Conservation (phyloP, 257 asterid genomes). For the Lantana camara region DNA sequence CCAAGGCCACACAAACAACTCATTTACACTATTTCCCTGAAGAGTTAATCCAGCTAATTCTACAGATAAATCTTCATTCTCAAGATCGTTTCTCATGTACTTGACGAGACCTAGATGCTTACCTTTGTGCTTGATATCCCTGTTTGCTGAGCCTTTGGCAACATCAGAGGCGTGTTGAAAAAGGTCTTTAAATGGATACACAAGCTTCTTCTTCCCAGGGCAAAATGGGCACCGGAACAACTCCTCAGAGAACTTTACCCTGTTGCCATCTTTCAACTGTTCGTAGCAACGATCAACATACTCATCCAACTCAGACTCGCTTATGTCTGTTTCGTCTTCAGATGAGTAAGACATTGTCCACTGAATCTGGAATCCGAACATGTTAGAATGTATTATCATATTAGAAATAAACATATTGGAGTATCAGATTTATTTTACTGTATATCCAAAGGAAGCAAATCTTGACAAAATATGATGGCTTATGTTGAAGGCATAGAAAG, state of each 20-base stretch:
- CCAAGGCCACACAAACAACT: constrained; percentile 62
- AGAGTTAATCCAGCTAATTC: constrained; percentile 35
- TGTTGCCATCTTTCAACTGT: constrained; percentile 40
- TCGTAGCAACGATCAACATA: constrained; percentile 50
- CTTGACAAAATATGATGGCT: background rate
- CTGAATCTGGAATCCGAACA: constrained; percentile 24
- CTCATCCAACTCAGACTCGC: constrained; percentile 65
- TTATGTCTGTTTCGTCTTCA: constrained; percentile 65
- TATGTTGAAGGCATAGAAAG: background rate
- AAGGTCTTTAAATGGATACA: constrained; percentile 48
- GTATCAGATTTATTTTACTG: background rate
- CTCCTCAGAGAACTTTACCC: constrained; percentile 36
- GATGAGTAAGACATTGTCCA: constrained; percentile 53
- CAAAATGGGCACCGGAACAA: constrained; percentile 61
- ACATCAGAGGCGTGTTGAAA: constrained; percentile 58
- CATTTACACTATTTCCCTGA: constrained; percentile 29
- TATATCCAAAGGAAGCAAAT: background rate
- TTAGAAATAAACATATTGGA: too few species aligned
- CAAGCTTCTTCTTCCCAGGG: constrained; percentile 61
- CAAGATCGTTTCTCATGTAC: constrained; percentile 43
- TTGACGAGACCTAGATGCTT: constrained; percentile 52
- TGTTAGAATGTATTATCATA: background rate
- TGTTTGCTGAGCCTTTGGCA: constrained; percentile 43
- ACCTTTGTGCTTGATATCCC: constrained; percentile 49
- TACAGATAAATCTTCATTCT: constrained; percentile 38